A percentile compares a stretch with the other conserved stretches of the same genome.
Evolutionary conservation across 495 filamentous ascomycete genomes (phyloP).

Genomic region (Cenococcum geophilum): DNA sequence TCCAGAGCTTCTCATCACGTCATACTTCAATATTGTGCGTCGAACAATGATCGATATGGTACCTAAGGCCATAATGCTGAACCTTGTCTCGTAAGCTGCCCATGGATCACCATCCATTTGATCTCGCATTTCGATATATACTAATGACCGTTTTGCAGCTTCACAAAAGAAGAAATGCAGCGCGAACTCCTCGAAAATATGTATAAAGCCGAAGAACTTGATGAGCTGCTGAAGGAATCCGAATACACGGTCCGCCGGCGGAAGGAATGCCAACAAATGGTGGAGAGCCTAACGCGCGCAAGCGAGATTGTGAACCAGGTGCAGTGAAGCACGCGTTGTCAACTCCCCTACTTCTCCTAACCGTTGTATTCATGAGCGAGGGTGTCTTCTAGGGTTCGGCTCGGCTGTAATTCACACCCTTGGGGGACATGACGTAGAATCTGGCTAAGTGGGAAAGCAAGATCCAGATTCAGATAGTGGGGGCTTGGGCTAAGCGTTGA

Average conservation of each 20-base stretch:
- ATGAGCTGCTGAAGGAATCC: constrained; percentile 93
- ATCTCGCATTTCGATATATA: constrained; percentile 1
- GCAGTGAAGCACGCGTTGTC: constrained; percentile 48
- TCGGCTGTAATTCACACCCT: too few relatives aligned
- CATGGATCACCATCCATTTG: constrained; percentile 46
- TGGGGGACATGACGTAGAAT: too few relatives aligned
- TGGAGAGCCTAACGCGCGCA: constrained; percentile 80
- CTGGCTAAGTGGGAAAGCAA: too few relatives aligned
- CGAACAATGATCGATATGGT: constrained; percentile 99
- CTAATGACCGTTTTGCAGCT: constrained; percentile 46
- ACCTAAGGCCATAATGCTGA: constrained; percentile 98
- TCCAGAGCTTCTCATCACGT: constrained; percentile 85
- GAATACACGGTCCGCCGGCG: constrained; percentile 92
- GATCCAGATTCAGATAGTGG: constrained; percentile 14
- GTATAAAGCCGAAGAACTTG: constrained; percentile 83
- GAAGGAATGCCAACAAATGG: constrained; percentile 99
- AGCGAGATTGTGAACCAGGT: constrained; percentile 97
- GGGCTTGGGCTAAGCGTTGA: not conserved
- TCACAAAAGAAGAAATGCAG: constrained; percentile 98
- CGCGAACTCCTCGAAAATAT: constrained; percentile 95
- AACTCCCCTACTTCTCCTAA: too few relatives aligned
- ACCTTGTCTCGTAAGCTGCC: constrained; percentile 61
- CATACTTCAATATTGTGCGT: constrained; percentile 96
- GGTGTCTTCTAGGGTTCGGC: too few relatives aligned
- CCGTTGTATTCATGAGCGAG: too few relatives aligned